phyloP scores from a whole-genome alignment of 2,329 filamentous ascomycete genomes.

The Metarhizium robertsii region DNA sequence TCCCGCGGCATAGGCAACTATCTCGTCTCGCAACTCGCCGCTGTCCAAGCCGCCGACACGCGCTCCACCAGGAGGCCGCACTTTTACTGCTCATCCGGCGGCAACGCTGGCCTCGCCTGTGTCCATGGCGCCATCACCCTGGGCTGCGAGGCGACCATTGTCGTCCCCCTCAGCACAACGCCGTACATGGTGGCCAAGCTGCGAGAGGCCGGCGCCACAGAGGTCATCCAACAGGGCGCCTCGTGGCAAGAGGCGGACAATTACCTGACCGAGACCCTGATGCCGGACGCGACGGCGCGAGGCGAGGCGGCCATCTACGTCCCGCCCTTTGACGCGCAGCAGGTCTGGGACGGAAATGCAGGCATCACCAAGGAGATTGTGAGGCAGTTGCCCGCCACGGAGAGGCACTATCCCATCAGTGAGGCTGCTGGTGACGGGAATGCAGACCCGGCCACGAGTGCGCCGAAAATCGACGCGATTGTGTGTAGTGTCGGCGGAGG shows the following conservation, averaged over 20 bases:
- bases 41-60: constrained; percentile 4
- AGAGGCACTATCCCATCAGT: constrained; percentile 33
- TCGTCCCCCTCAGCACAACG: constrained; percentile 58
- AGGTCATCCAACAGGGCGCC: constrained; percentile 56
- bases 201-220: constrained; percentile 46
- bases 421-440: constrained; percentile 35
- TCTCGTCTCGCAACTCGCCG: constrained; percentile 39
- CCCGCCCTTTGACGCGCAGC: constrained; percentile 56
- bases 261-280: constrained; percentile 49
- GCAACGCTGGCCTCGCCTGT: constrained; percentile 73
- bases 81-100: constrained; percentile 67
- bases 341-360: constrained; percentile 56
- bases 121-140: constrained; percentile 60
- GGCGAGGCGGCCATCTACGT: constrained; percentile 45
- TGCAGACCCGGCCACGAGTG: not conserved
- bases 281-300: constrained; percentile 14
- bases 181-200: constrained; percentile 61
- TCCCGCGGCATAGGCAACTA: constrained; percentile 67
- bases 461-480: constrained; percentile 45
- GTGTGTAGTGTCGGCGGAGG: constrained; percentile 75
- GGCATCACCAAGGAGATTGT: constrained; percentile 41
- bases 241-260: constrained; percentile 61
- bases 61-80: constrained; percentile 27
- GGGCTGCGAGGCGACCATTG: constrained; percentile 56
- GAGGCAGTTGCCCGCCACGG: constrained; percentile 21